Evolutionary conservation across 2,329 filamentous ascomycete genomes (phyloP), one percentile per base, ranked within the genome.

Genomic region (Mycogone perniciosa): DNA sequence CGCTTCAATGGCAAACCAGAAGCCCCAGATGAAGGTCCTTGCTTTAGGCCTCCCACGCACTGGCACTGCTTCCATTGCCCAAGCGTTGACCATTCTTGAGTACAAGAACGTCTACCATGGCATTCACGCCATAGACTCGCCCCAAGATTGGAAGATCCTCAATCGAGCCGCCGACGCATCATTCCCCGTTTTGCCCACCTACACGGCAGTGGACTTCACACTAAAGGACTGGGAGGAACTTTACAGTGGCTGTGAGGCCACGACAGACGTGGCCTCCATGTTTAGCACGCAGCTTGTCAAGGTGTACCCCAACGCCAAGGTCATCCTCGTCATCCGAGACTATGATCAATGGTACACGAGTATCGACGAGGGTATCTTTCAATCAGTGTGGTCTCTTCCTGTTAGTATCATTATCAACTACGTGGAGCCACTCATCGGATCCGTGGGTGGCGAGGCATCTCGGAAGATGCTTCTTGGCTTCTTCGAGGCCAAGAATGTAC

Each of bases 101-200:
- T 69, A 67, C 53, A 43, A 63, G 5, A 57, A 64, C 39, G 66
- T 68, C 6, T 63, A 66, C 47, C 67, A 69, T 39, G 59, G 59
- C 5, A 46, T 62, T 43, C 53, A 62, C 20, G 57, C 55, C 26
- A 50, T 67, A 10, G 54, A 63, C 33, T 46, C 50, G 6, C 45
- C 53, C 2, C 13, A 53, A 26, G 58, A 64, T 8, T 67, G 61
- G 61, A 44, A 34, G 2, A 33, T 61, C 2, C 45, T 67, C 2
- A 55, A 61, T 26, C 54, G 56, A 4, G 65, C 66, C 0, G 58
- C 60, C 29, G 67, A 69, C 44, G 64, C 61, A 0, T 57, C 60
- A 0, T 69, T 64, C 9, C 56, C 61, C 0, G 46, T 48, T 4
- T 55, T 68, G 2, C 56, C 60, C 0, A 56, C 58, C 1, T 66